Percentiles rank a stretch among this genome's conserved stretches.
phyloP scores from a whole-genome alignment of 805 yeast genomes.

The Wickerhamiella allomyrinae region DNA sequence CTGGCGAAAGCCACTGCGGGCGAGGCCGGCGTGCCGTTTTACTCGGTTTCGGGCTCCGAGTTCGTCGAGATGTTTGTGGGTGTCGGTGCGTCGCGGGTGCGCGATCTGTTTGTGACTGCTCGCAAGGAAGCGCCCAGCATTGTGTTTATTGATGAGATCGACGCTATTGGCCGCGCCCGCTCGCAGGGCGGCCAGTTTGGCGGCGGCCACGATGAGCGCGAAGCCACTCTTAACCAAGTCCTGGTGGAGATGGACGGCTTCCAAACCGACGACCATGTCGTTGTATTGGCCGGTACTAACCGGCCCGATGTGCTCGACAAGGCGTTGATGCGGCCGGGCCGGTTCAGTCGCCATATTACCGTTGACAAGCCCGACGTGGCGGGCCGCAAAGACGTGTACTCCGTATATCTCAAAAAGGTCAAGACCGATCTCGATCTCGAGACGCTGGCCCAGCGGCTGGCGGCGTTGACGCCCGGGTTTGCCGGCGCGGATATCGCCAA shows the following conservation, averaged over 20 bases:
- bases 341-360: conserved; percentile 87
- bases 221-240: conserved; percentile 86
- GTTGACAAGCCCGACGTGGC: conserved; percentile 90
- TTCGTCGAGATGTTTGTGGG: conserved; percentile 99
- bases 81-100: conserved; percentile 96
- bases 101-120: conserved; percentile 86
- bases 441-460: conserved; percentile 66
- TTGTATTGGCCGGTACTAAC: conserved; percentile 95
- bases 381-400: conserved; percentile 86
- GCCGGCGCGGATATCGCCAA: conserved; percentile 98
- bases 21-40: conserved; percentile 96
- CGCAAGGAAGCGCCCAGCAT: conserved; percentile 90
- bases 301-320: conserved; percentile 85
- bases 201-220: conserved; percentile 93
- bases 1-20: conserved; percentile 98
- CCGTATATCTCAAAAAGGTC: conserved; percentile 67
- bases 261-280: conserved; percentile 78
- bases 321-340: conserved; percentile 92
- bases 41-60: conserved; percentile 92
- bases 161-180: conserved; percentile 95
- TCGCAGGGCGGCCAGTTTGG: conserved; percentile 34
- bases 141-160: conserved; percentile 95
- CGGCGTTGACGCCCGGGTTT: conserved; percentile 95
- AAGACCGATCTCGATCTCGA: conserved; percentile 41
- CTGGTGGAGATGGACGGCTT: conserved; percentile 99